Percentiles rank a stretch among this genome's conserved stretches.
These are phyloP conservation scores for Vanrija humicola DNA, from an alignment of 1,284 basidiomycete genomes.

Conservation along the genomic window DNA sequence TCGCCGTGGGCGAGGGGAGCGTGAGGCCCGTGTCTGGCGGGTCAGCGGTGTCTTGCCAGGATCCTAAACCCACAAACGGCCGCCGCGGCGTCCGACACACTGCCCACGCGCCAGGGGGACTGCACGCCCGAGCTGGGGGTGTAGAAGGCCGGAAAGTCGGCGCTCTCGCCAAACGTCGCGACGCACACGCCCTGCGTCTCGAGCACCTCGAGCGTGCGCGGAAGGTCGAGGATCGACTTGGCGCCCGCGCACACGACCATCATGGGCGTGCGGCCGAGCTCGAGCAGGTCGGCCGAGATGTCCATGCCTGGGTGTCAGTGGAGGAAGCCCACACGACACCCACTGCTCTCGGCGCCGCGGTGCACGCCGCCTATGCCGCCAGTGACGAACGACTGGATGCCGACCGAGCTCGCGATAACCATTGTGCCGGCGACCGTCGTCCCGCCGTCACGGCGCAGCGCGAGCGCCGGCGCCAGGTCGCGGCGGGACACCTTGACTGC, in stretches of 20 bases:
- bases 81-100: constrained; percentile 18
- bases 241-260: constrained; percentile 90
- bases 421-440: constrained; percentile 88
- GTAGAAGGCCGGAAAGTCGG: constrained; percentile 91
- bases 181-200: constrained; percentile 97
- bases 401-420: constrained; percentile 72
- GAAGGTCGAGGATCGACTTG: constrained; percentile 94
- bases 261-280: constrained; percentile 73
- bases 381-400: constrained; percentile 65
- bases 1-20: constrained; percentile 46
- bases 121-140: constrained; percentile 70
- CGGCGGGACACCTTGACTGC: constrained; percentile 77
- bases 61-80: constrained; percentile 18
- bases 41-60: no score
- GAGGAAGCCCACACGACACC: constrained; percentile 28
- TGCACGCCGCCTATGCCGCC: constrained; percentile 69
- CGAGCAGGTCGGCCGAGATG: constrained; percentile 82
- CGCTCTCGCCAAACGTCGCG: constrained; percentile 66
- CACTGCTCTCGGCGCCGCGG: constrained; percentile 81
- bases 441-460: constrained; percentile 69
- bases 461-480: constrained; percentile 76
- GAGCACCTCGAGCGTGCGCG: constrained; percentile 86
- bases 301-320: constrained; percentile 69
- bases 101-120: constrained; percentile 15
- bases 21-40: constrained; percentile 38